Conservation (phyloP, 805 yeast species). For the Myxozyma sirexii region DNA sequence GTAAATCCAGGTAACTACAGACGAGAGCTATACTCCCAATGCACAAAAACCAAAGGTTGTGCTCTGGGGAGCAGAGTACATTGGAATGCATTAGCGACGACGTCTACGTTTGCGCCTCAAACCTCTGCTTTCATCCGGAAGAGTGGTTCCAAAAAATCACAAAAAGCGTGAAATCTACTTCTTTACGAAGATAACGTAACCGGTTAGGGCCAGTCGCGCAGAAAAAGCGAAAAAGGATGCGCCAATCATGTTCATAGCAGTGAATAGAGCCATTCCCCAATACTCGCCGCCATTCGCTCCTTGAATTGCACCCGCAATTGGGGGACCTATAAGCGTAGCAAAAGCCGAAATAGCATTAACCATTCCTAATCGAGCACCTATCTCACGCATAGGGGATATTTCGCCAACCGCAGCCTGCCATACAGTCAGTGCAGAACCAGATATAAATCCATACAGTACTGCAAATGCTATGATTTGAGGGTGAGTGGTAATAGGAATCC, state of each 20-base stretch:
- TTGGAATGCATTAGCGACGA: too few species aligned
- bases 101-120: too few species aligned
- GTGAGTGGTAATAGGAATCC: constrained; percentile 60
- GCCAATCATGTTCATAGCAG: constrained; percentile 15
- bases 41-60: too few species aligned
- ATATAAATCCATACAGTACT: constrained; percentile 40
- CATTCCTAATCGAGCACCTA: constrained; percentile 56
- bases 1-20: too few species aligned
- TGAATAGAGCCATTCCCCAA: constrained; percentile 32
- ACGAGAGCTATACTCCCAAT: too few species aligned
- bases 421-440: constrained; percentile 42
- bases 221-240: background rate
- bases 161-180: too few species aligned
- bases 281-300: constrained; percentile 24
- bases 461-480: constrained; percentile 41
- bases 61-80: too few species aligned
- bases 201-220: constrained; percentile 6
- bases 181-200: background rate
- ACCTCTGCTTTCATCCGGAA: too few species aligned
- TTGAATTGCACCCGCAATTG: constrained; percentile 40
- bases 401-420: constrained; percentile 41
- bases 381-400: constrained; percentile 35
- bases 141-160: too few species aligned
- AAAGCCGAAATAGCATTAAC: constrained; percentile 60
- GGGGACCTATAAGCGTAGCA: constrained; percentile 44